phyloP scores from a whole-genome alignment of 2,329 filamentous ascomycete genomes.

The Fusarium decemcellulare region DNA sequence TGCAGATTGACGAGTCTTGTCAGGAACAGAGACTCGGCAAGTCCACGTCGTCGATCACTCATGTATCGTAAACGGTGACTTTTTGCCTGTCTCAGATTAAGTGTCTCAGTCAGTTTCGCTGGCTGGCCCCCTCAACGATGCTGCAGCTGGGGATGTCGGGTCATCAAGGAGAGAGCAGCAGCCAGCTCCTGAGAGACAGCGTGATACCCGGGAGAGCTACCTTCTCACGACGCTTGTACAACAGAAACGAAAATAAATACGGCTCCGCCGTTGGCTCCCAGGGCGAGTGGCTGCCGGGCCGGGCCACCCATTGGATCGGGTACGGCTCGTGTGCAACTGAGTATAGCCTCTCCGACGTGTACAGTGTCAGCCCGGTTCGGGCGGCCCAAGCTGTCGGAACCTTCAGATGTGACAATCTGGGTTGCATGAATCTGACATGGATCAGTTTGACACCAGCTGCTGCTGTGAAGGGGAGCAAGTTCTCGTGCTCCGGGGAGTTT shows the following conservation, averaged over 20 bases:
- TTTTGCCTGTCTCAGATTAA: constrained; percentile 41
- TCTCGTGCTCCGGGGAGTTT: constrained; percentile 22
- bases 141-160: constrained; percentile 27
- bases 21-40: neutral
- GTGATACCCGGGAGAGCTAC: constrained; percentile 31
- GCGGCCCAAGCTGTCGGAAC: constrained; percentile 46
- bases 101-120: constrained; percentile 30
- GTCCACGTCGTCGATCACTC: constrained; percentile 17
- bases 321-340: constrained; percentile 31
- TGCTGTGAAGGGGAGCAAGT: constrained; percentile 19
- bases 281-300: constrained; percentile 43
- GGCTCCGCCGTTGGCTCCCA: constrained; percentile 37
- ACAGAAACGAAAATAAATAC: constrained; percentile 46
- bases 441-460: constrained; percentile 1
- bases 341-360: constrained; percentile 36
- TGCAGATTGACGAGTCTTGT: neutral
- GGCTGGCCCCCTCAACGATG: constrained; percentile 32
- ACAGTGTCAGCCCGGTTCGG: constrained; percentile 42
- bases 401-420: constrained; percentile 43
- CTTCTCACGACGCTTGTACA: constrained; percentile 25
- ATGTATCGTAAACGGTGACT: constrained; percentile 26
- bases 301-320: constrained; percentile 36
- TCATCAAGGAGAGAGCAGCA: neutral
- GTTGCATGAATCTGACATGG: constrained; percentile 43
- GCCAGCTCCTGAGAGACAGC: constrained; percentile 1